Conservation (phyloP, 257 asterid genomes). For the Linaria vulgaris region DNA sequence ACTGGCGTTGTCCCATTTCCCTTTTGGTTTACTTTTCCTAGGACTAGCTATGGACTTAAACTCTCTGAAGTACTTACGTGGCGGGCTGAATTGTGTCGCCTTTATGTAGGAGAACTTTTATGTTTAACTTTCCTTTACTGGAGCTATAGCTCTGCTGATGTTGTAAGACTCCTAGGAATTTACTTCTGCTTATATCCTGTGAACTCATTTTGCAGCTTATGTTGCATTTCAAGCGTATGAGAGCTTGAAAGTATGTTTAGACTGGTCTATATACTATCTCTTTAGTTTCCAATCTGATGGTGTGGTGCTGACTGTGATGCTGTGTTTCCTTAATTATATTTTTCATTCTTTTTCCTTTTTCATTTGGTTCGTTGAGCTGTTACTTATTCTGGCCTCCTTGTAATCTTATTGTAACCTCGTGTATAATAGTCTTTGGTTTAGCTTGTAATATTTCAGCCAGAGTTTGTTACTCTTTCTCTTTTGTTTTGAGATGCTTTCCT, state of each 20-base stretch:
- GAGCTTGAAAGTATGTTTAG: constrained; percentile 25
- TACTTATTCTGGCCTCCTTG: neutral
- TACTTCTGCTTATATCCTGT: constrained; percentile 39
- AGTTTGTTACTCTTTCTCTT: constrained; percentile 2
- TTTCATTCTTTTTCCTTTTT: constrained; percentile 3
- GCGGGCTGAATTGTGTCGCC: constrained; percentile 56
- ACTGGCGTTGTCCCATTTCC: constrained; percentile 31
- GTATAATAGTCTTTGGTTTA: constrained; percentile 2
- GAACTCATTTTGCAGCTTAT: constrained; percentile 33
- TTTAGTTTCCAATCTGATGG: constrained; percentile 18
- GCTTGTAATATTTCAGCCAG: neutral
- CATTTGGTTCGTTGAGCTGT: neutral
- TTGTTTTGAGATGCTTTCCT: constrained; percentile 18
- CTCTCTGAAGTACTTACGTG: constrained; percentile 47
- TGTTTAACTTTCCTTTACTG: constrained; percentile 42
- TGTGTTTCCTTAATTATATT: constrained; percentile 10
- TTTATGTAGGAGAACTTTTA: constrained; percentile 60
- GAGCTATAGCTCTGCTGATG: constrained; percentile 50
- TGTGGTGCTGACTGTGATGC: constrained; percentile 26
- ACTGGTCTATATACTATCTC: constrained; percentile 20
- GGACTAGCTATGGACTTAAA: constrained; percentile 37
- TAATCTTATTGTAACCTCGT: constrained; percentile 4
- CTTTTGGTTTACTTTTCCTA: constrained; percentile 31
- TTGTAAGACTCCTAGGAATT: constrained; percentile 46
- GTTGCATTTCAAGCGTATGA: constrained; percentile 29